Conservation (phyloP, 495 filamentous ascomycete genomes). For the Trichoderma reesei region DNA sequence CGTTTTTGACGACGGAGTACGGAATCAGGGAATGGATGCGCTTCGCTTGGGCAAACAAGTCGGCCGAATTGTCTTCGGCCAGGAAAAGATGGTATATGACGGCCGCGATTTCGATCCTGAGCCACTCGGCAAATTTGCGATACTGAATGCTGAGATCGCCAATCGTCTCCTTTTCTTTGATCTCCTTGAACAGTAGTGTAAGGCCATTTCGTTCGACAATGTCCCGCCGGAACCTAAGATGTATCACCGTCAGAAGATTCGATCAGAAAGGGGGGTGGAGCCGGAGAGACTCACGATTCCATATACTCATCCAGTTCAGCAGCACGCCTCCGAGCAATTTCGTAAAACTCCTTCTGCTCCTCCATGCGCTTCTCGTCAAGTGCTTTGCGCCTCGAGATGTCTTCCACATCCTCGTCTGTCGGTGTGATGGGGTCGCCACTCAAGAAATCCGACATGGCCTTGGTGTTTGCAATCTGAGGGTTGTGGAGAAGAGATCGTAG, state of each 20-base stretch:
- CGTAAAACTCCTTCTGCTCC: constrained; percentile 89
- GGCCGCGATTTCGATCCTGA: constrained; percentile 92
- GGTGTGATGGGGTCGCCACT: constrained; percentile 55
- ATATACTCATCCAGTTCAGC: constrained; percentile 94
- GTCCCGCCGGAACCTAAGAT: constrained; percentile 43
- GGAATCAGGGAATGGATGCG: constrained; percentile 88
- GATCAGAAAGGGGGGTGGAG: background rate
- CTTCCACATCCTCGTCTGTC: constrained; percentile 72
- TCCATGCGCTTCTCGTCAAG: constrained; percentile 83
- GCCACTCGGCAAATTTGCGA: constrained; percentile 96
- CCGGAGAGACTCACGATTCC: constrained; percentile 65
- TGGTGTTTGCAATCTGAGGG: constrained; percentile 68
- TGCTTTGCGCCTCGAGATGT: constrained; percentile 66
- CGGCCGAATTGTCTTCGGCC: constrained; percentile 94
- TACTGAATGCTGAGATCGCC: constrained; percentile 87
- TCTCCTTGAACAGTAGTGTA: constrained; percentile 86
- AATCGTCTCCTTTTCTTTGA: constrained; percentile 76
- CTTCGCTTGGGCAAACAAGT: constrained; percentile 88
- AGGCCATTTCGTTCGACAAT: constrained; percentile 64
- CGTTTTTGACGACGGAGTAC: constrained; percentile 88
- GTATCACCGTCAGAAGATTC: constrained; percentile 6
- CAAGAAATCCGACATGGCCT: constrained; percentile 74
- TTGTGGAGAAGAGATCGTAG: constrained; percentile 76
- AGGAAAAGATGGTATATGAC: constrained; percentile 96
- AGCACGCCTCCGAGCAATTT: constrained; percentile 83